Conservation (phyloP, 2,329 filamentous ascomycete genomes). For the Penicillium sp. region DNA sequence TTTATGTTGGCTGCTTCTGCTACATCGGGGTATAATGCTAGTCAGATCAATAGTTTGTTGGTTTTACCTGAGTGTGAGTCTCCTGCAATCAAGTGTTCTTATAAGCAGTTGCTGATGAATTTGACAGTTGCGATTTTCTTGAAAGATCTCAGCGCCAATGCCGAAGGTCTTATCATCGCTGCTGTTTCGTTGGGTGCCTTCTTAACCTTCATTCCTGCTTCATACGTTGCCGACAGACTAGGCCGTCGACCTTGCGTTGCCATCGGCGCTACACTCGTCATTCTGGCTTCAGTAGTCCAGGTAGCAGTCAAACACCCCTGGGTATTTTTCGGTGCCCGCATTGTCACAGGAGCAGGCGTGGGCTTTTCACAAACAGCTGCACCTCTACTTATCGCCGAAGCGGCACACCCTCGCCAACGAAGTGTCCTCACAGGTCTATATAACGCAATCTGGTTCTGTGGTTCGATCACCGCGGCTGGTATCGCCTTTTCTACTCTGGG, state of each 20-base stretch:
- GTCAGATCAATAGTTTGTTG: constrained; percentile 25
- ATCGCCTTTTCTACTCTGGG: constrained; percentile 19
- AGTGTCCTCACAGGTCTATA: constrained; percentile 31
- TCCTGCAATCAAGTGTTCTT: not conserved
- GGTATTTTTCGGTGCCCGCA: constrained; percentile 29
- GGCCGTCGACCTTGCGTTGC: constrained; percentile 47
- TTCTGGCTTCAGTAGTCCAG: constrained; percentile 27
- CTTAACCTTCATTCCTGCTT: constrained; percentile 23
- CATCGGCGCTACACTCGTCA: constrained; percentile 37
- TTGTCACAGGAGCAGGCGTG: constrained; percentile 40
- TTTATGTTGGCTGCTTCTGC: constrained; percentile 27
- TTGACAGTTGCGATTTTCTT: constrained; percentile 17
- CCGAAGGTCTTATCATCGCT: constrained; percentile 22
- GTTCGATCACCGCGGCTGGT: constrained; percentile 19
- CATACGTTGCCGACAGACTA: constrained; percentile 42
- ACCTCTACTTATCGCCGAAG: constrained; percentile 32
- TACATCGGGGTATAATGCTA: constrained; percentile 25
- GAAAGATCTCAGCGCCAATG: constrained; percentile 14
- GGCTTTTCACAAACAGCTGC: constrained; percentile 33
- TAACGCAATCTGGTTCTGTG: constrained; percentile 29
- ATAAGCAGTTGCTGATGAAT: not conserved
- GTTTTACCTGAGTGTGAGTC: constrained; percentile 24
- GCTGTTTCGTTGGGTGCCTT: constrained; percentile 24
- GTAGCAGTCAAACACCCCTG: constrained; percentile 20
- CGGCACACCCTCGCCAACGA: constrained; percentile 30